Evolutionary conservation across 1,139 yeast genomes (phyloP).

Genomic region (Debaryomyces fabryi): DNA sequence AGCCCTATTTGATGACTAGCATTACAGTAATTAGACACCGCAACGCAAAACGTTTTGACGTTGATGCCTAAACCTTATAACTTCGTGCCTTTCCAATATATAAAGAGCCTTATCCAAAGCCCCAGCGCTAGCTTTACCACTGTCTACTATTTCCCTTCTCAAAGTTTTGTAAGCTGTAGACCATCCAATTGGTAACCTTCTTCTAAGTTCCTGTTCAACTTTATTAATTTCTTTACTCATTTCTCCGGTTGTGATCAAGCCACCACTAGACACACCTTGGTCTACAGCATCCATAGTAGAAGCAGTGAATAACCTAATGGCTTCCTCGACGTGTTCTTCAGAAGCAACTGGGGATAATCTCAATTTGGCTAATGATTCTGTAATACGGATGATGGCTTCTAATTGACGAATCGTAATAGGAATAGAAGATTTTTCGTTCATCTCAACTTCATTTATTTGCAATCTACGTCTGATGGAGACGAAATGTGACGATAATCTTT

Average conservation of each 20-base stretch:
- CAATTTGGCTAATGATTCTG: slow-evolving; percentile 91
- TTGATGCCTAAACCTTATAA: slow-evolving; percentile 85
- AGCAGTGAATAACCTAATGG: slow-evolving; percentile 89
- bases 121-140: slow-evolving; percentile 63
- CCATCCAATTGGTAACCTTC: slow-evolving; percentile 96
- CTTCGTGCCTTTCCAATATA: slow-evolving; percentile 83
- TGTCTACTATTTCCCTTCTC: slow-evolving; percentile 79
- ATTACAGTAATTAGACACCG: slow-evolving; percentile 51
- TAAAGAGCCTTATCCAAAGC: slow-evolving; percentile 85
- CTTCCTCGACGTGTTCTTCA: slow-evolving; percentile 92
- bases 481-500: slow-evolving; percentile 89
- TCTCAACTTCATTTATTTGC: slow-evolving; percentile 76
- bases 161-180: slow-evolving; percentile 87
- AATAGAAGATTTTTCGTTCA: slow-evolving; percentile 89
- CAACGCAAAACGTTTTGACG: slow-evolving; percentile 82
- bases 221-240: slow-evolving; percentile 69
- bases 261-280: slow-evolving; percentile 63
- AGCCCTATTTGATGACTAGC: not conserved
- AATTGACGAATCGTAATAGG: slow-evolving; percentile 98
- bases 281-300: slow-evolving; percentile 98
- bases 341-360: slow-evolving; percentile 82
- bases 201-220: slow-evolving; percentile 82
- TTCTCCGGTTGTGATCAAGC: slow-evolving; percentile 48
- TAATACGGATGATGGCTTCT: slow-evolving; percentile 94
- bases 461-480: slow-evolving; percentile 87